Conservation (phyloP, 371 early-diverging fungal species). For the Saksenaea oblongispora region DNA sequence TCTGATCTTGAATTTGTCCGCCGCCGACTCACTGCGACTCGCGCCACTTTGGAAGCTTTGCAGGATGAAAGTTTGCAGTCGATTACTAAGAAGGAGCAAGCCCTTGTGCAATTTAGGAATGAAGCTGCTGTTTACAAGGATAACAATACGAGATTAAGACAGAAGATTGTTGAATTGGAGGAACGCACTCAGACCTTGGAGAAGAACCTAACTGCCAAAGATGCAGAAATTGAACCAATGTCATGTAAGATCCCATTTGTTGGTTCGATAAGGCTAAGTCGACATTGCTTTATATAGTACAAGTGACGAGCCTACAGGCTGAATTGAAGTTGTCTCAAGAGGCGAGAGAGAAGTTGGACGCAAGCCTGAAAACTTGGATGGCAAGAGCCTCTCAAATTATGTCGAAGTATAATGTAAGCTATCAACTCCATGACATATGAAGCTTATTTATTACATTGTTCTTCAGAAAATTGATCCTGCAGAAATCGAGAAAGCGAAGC, state of each 20-base stretch:
- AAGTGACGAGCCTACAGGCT: conserved; percentile 10
- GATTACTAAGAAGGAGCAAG: conserved; percentile 5
- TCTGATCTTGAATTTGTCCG: conserved; percentile 21
- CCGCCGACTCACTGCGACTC: conserved; percentile 12
- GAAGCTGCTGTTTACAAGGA: conserved; percentile 23
- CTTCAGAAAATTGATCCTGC: conserved; percentile 26
- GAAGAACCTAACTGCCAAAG: conserved; percentile 3
- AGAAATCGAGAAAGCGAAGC: conserved; percentile 19
- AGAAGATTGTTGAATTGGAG: conserved; percentile 3
- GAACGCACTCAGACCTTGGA: conserved; percentile 3
- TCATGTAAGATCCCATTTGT: conserved; percentile 9
- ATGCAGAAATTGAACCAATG: conserved; percentile 17
- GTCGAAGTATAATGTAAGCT: conserved; percentile 23
- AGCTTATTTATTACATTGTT: neutral
- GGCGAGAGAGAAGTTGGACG: conserved; percentile 8
- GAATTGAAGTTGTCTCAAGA: conserved; percentile 13
- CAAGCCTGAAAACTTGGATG: conserved; percentile 21
- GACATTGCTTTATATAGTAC: neutral
- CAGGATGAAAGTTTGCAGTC: conserved; percentile 11
- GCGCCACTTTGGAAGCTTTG: conserved; percentile 12
- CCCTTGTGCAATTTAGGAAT: conserved; percentile 8
- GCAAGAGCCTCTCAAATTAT: conserved; percentile 19
- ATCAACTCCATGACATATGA: neutral
- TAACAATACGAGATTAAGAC: conserved; percentile 11
- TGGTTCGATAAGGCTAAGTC: neutral